Conservation (phyloP, 306 rosid genomes). For the Pyrus pyrifolia region DNA sequence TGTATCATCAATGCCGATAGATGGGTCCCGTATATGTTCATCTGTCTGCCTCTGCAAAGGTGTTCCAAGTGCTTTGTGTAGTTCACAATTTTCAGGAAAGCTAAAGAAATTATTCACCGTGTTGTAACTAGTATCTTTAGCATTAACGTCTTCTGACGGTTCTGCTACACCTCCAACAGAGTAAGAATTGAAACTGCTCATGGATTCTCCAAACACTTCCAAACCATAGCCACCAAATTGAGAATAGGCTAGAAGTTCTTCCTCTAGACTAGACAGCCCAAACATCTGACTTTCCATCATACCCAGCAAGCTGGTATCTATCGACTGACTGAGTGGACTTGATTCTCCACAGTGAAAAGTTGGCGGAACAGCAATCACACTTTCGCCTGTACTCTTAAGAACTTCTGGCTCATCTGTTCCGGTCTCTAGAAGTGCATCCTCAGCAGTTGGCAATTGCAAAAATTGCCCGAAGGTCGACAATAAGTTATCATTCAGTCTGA, state of each 20-base stretch:
- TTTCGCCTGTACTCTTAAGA: conserved; percentile 20
- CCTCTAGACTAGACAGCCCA: conserved; percentile 34
- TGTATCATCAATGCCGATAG: conserved; percentile 27
- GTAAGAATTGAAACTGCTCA: conserved; percentile 20
- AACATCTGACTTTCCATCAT: conserved; percentile 14
- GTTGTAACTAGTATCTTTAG: conserved; percentile 8
- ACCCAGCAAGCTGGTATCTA: conserved; percentile 22
- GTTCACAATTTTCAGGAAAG: conserved; percentile 48
- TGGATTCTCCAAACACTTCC: conserved; percentile 35
- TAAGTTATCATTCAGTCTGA: conserved; percentile 9
- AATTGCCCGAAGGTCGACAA: conserved; percentile 19
- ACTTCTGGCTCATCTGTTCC: conserved; percentile 13
- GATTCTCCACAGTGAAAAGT: conserved; percentile 9
- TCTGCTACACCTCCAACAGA: conserved; percentile 18
- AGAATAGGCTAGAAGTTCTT: conserved; percentile 33
- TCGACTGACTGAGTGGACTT: conserved; percentile 7
- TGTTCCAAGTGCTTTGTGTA: conserved; percentile 54
- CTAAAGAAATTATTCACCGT: conserved; percentile 22
- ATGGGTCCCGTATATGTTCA: conserved; percentile 22
- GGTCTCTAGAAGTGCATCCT: conserved; percentile 15
- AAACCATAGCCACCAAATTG: conserved; percentile 15
- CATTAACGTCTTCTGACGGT: conserved; percentile 24
- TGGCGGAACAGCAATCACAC: conserved; percentile 19
- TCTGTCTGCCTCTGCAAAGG: conserved; percentile 19
- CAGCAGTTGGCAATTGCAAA: conserved; percentile 16